Percentiles rank a stretch among this genome's conserved stretches.
Conservation (phyloP, 192 early-diverging fungal species). For the Backusella mclennaniae region DNA sequence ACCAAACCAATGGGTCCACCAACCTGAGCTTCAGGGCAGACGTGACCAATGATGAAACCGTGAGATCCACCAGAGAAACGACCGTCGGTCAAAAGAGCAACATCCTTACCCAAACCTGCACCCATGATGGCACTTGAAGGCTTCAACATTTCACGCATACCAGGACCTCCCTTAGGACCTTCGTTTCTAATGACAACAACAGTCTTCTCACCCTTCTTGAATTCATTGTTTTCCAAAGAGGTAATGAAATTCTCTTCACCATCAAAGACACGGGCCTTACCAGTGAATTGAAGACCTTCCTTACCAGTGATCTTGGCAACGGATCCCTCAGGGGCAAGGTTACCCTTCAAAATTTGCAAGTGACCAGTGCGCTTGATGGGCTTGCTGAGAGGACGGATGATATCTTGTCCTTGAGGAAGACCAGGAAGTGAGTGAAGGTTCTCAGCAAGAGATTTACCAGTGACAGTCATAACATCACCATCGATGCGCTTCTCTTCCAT, state of each 20-base stretch:
- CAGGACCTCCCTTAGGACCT: slow-evolving; percentile 97
- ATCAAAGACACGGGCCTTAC: slow-evolving; percentile 90
- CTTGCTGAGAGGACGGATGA: slow-evolving; percentile 76
- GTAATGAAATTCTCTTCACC: slow-evolving; percentile 90
- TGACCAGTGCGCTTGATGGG: slow-evolving; percentile 97
- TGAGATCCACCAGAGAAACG: slow-evolving; percentile 98
- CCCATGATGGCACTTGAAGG: slow-evolving; percentile 99
- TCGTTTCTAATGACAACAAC: slow-evolving; percentile 95
- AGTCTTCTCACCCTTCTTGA: slow-evolving; percentile 85
- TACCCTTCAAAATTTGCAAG: slow-evolving; percentile 92
- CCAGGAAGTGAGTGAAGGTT: slow-evolving; percentile 80
- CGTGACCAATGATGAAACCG: slow-evolving; percentile 99
- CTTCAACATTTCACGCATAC: slow-evolving; percentile 99
- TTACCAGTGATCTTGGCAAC: slow-evolving; percentile 99
- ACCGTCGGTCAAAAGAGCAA: slow-evolving; percentile 96
- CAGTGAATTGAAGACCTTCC: slow-evolving; percentile 89
- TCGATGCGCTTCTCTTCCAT: slow-evolving; percentile 80
- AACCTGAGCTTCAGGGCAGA: slow-evolving; percentile 95
- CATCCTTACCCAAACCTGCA: slow-evolving; percentile 95
- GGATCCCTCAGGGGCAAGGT: slow-evolving; percentile 91
- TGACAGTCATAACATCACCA: slow-evolving; percentile 92
- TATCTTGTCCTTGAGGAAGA: slow-evolving; percentile 79
- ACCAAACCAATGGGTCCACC: slow-evolving; percentile 96
- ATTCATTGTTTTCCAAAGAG: slow-evolving; percentile 84
- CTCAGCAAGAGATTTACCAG: slow-evolving; percentile 95